Conservation (phyloP, 805 yeast species). For the Kodamaea neixiangensis region DNA sequence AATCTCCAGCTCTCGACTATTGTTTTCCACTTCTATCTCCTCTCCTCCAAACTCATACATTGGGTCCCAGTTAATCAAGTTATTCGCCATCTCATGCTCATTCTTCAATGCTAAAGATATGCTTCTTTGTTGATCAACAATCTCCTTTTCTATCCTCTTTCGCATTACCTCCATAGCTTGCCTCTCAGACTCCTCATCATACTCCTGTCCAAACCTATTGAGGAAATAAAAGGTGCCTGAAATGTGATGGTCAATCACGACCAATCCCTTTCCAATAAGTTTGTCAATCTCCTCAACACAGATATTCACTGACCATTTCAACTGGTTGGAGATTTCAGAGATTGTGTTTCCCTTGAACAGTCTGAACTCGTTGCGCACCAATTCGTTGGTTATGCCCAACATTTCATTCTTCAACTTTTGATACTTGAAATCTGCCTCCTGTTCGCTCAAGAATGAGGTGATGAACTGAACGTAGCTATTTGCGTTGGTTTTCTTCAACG, state of each 20-base stretch:
- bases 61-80: slow-evolving; percentile 16
- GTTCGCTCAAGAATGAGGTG: slow-evolving; percentile 22
- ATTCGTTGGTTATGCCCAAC: slow-evolving; percentile 19
- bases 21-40: background rate
- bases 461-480: slow-evolving; percentile 32
- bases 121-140: slow-evolving; percentile 20
- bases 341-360: slow-evolving; percentile 37
- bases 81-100: slow-evolving; percentile 10
- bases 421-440: slow-evolving; percentile 26
- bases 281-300: slow-evolving; percentile 63
- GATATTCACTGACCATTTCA: slow-evolving; percentile 68
- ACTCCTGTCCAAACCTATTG: slow-evolving; percentile 36
- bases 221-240: slow-evolving; percentile 65
- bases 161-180: background rate
- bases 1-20: background rate
- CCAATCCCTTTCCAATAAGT: slow-evolving; percentile 55
- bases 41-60: slow-evolving; percentile 9
- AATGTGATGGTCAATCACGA: slow-evolving; percentile 68
- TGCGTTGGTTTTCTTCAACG: slow-evolving; percentile 23
- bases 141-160: slow-evolving; percentile 13
- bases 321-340: slow-evolving; percentile 46
- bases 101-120: slow-evolving; percentile 15
- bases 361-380: slow-evolving; percentile 20
- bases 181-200: slow-evolving; percentile 14
- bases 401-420: slow-evolving; percentile 26